Evolutionary conservation across 768 basidiomycete genomes (phyloP), one percentile per base, ranked within the genome.

Genomic region (Russula ochroleuca): DNA sequence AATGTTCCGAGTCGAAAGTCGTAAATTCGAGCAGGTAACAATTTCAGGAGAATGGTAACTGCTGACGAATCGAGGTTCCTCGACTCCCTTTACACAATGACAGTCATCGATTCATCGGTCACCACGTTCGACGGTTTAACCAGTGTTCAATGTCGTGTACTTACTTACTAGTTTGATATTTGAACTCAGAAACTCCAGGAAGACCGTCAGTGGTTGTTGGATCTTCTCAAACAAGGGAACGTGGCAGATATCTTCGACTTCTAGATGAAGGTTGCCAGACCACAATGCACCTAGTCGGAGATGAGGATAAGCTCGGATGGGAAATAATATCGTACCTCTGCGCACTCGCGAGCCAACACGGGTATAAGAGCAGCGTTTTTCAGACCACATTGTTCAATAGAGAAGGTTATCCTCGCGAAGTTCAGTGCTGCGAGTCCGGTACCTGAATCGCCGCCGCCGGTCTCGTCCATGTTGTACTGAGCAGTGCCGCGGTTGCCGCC

Each of bases 361-460:
- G 71, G 57, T 14, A 81, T 59, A 23, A 82, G 69, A 28, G 65
- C 68, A 59, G n/a, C 68, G 8, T 71, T 76, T 25, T 52, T 59
- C 21, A 71, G 38, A 3, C 76, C 74, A 5, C 70, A 70, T 41
- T 72, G 67, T 57, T 79, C 75, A 28, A 71, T 72, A 52, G 69
- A 75, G 38, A 85, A 78, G 10, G n/a, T n/a, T 7, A 83, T 67
- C 58, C 85, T 77, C 14, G 81, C 83, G 64, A 84, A 86, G 69
- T 88, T 87, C 69, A 87, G 72, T 2, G 83, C 82, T 28, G 87
- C 86, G 28, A 88, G 76, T 19, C 87, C 87, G 65, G 87, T 88
- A 3, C 85, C 79, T 43, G 86, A 82, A 35, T 72, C 72, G 6
- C 79, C 76, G 14, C 72, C 72, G 6, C 79, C 76, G 14, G 78